Percentiles rank a stretch among this genome's conserved stretches.
Conservation (phyloP, 2,329 filamentous ascomycete species). For the Exophiala spinifera region DNA sequence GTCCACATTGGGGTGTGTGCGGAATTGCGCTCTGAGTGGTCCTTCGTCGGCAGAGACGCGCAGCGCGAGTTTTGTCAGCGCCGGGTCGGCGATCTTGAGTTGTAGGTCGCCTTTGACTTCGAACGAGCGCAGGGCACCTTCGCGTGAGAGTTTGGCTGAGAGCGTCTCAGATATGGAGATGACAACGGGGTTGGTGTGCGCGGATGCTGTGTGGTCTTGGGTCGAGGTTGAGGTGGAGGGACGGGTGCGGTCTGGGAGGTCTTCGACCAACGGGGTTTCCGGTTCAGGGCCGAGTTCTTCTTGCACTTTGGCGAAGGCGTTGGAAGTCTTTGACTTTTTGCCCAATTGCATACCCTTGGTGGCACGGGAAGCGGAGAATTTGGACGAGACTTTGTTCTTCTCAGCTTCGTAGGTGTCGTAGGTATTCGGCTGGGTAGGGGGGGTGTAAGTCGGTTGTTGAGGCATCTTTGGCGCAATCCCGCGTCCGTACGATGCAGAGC, state of each 20-base stretch:
- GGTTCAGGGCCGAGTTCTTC: constrained; percentile 87
- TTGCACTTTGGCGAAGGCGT: constrained; percentile 94
- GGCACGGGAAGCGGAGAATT: constrained; percentile 61
- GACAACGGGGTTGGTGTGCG: constrained; percentile 70
- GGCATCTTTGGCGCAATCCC: constrained; percentile 68
- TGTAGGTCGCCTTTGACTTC: constrained; percentile 90
- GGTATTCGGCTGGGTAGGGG: constrained; percentile 68
- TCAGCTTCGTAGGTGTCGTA: constrained; percentile 96
- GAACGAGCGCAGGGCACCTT: constrained; percentile 81
- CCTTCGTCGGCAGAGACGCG: constrained; percentile 72
- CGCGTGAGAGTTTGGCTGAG: constrained; percentile 79
- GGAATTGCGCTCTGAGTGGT: constrained; percentile 66
- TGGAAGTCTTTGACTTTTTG: constrained; percentile 96
- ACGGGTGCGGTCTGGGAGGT: constrained; percentile 52
- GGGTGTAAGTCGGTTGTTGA: constrained; percentile 83
- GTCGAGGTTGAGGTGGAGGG: constrained; percentile 37
- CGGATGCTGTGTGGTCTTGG: constrained; percentile 55
- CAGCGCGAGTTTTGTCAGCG: constrained; percentile 88
- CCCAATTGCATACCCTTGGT: constrained; percentile 99
- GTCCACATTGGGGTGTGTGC: constrained; percentile 95
- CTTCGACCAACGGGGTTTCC: constrained; percentile 30
- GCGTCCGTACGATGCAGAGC: constrained; percentile 58
- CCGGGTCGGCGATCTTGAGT: constrained; percentile 81
- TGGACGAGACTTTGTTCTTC: constrained; percentile 88
- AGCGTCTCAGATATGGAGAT: constrained; percentile 87